These are phyloP conservation scores for sunflower (Helianthus annuus) DNA, from an alignment of 129 eudicot genomes.

Conservation along the genomic window HanXRQr2.0-SUNRISE NC_035433.2:142916365-142916864, in stretches of 20 bases:
- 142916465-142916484: too few species aligned
- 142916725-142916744: not conserved
- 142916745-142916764: not conserved
- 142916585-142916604: too few species aligned
- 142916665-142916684: not conserved
- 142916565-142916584: too few species aligned
- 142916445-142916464: conserved; percentile 10
- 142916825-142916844: not conserved
- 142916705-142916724: not conserved
- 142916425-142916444: conserved; percentile 38
- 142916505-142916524: too few species aligned
- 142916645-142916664: not conserved
- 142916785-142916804: not conserved
- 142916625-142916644: conserved; percentile 18
- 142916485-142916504: too few species aligned
- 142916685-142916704: not conserved
- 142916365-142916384: conserved; percentile 36
- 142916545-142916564: too few species aligned
- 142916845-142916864: too few species aligned
- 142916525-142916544: too few species aligned
- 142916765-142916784: not conserved
- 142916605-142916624: not conserved
- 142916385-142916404: conserved; percentile 40
- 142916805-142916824: not conserved
- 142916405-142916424: conserved; percentile 44